Percentiles rank a stretch among this genome's conserved stretches.
Conservation (phyloP, 805 yeast genomes). For the Metschnikowia amazonensis region DNA sequence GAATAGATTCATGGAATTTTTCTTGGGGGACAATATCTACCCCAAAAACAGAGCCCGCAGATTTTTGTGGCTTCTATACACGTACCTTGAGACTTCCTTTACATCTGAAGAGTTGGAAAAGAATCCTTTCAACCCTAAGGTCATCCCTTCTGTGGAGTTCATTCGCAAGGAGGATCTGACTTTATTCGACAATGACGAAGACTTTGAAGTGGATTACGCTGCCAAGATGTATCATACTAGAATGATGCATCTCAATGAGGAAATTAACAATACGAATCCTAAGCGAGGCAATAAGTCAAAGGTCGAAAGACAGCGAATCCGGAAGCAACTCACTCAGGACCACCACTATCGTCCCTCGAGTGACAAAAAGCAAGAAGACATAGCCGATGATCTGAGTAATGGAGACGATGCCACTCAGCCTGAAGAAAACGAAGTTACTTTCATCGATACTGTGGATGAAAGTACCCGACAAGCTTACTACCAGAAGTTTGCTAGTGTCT, state of each 20-base stretch:
- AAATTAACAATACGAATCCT: conserved; percentile 31
- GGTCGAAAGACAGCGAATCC: conserved; percentile 20
- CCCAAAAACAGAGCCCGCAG: conserved; percentile 67
- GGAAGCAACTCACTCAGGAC: conserved; percentile 6
- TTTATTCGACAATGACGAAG: conserved; percentile 45
- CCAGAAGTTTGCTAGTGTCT: conserved; percentile 5
- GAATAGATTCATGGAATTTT: conserved; percentile 65
- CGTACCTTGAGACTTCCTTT: conserved; percentile 72
- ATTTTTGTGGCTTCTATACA: conserved; percentile 79
- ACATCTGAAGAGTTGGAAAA: conserved; percentile 43
- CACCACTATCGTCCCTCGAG: not conserved
- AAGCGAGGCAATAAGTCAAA: conserved; percentile 31
- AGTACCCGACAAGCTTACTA: not conserved
- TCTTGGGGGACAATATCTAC: conserved; percentile 57
- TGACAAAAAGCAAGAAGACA: conserved; percentile 6
- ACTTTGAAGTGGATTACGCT: conserved; percentile 46
- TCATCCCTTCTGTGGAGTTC: conserved; percentile 35
- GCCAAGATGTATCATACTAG: conserved; percentile 46
- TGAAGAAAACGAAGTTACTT: conserved; percentile 18
- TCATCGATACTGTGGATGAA: conserved; percentile 8
- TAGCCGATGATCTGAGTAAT: conserved; percentile 11
- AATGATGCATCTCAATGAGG: conserved; percentile 37
- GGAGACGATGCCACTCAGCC: conserved; percentile 10
- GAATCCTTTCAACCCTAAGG: conserved; percentile 55
- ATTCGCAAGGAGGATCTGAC: conserved; percentile 26